These are phyloP conservation scores for Rhododendron griersonianum DNA, from an alignment of 148 eudicot species.

Conservation along the genomic window DNA sequence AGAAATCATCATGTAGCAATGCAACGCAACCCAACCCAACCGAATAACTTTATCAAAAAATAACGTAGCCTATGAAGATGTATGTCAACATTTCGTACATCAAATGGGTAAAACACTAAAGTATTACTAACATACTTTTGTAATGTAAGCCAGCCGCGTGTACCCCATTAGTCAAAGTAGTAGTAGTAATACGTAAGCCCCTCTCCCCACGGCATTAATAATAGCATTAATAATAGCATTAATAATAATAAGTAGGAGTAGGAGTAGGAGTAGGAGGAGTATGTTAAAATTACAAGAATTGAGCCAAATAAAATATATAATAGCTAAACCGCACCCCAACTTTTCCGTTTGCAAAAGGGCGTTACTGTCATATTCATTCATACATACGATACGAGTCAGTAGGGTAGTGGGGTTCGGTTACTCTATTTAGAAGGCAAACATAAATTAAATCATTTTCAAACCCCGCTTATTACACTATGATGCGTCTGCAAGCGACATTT, in stretches of 20 bases:
- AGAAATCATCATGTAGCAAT: not conserved
- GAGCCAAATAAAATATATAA: not conserved
- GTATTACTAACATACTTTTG: not conserved
- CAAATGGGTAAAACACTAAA: too few species aligned
- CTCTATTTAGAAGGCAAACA: not conserved
- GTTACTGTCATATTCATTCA: not conserved
- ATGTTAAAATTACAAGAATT: not conserved
- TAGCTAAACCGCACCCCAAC: not conserved
- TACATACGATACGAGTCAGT: not conserved
- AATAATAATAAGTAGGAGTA: not conserved
- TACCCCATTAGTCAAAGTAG: not conserved
- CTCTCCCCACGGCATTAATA: not conserved
- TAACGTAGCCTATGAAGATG: not conserved
- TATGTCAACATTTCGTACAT: not conserved
- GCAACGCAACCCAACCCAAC: not conserved
- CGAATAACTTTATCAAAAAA: not conserved
- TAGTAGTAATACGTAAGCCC: not conserved
- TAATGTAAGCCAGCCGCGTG: not conserved
- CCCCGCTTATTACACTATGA: not conserved
- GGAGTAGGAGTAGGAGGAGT: too few species aligned
- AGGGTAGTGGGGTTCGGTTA: not conserved
- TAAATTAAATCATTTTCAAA: not conserved
- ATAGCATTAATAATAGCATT: not conserved
- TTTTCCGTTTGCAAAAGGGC: not conserved
- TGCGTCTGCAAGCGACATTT: slow-evolving; percentile 17